These are phyloP conservation scores for Zasmidium citrigriseum DNA, from an alignment of 2,329 filamentous ascomycete genomes.

Conservation along the genomic window DNA sequence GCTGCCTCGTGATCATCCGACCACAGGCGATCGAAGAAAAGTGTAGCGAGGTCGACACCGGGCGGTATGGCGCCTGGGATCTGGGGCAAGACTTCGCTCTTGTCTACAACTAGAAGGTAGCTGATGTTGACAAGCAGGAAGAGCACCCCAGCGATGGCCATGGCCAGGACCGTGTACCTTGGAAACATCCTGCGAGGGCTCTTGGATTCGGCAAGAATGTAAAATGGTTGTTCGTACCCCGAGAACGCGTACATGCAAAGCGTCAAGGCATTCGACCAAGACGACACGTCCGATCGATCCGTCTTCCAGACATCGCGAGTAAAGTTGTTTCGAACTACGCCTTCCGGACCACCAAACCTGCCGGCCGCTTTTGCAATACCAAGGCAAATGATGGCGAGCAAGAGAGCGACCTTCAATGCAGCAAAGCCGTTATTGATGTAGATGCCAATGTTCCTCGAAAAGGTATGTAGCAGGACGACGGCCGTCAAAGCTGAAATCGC, in stretches of 20 bases:
- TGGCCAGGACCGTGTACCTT: constrained; percentile 35
- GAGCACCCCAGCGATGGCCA: constrained; percentile 31
- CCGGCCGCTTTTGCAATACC: constrained; percentile 33
- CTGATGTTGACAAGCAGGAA: constrained; percentile 29
- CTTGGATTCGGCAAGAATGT: constrained; percentile 45
- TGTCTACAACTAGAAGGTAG: constrained; percentile 36
- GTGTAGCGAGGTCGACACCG: constrained; percentile 27
- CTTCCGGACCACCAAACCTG: constrained; percentile 18
- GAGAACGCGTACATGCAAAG: constrained; percentile 45
- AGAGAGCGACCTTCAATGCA: constrained; percentile 50
- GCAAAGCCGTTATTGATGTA: constrained; percentile 55
- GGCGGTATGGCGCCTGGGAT: constrained; percentile 1
- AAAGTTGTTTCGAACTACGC: constrained; percentile 31
- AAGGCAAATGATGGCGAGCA: constrained; percentile 49
- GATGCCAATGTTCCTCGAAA: constrained; percentile 54
- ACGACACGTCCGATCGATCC: constrained; percentile 26
- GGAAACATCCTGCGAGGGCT: constrained; percentile 41
- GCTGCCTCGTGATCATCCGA: constrained; percentile 19
- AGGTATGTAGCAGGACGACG: constrained; percentile 51
- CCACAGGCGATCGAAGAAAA: constrained; percentile 33
- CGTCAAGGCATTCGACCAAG: constrained; percentile 45
- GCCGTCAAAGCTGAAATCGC: constrained; percentile 48
- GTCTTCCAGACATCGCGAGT: constrained; percentile 23
- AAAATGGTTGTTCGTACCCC: constrained; percentile 49
- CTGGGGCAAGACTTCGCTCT: constrained; percentile 14